phyloP scores from a whole-genome alignment of 352 stramenopile species.

The Phytophthora kernoviae region DNA sequence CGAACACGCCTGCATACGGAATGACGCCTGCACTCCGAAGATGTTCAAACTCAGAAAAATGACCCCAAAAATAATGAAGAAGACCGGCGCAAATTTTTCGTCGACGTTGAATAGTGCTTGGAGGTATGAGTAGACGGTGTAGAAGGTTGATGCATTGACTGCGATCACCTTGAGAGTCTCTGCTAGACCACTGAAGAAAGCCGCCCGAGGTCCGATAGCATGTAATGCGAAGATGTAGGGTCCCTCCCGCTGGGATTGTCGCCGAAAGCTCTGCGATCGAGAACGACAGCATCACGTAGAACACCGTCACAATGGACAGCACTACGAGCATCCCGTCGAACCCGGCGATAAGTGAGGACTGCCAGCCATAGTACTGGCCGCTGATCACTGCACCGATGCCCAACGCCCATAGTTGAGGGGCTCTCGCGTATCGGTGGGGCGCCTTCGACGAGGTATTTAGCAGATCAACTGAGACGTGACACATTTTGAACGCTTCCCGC shows the following conservation, averaged over 20 bases:
- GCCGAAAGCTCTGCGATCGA: conserved; percentile 77
- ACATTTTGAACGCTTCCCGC: conserved; percentile 13
- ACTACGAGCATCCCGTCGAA: conserved; percentile 72
- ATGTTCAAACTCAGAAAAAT: conserved; percentile 70
- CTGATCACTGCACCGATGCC: conserved; percentile 44
- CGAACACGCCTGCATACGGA: conserved; percentile 66
- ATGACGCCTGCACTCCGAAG: conserved; percentile 59
- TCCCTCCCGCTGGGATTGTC: conserved; percentile 60
- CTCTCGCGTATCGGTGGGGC: conserved; percentile 60
- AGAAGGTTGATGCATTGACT: conserved; percentile 53
- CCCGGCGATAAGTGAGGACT: conserved; percentile 61
- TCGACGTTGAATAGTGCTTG: conserved; percentile 48
- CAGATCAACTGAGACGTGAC: conserved; percentile 18
- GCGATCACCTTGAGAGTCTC: conserved; percentile 73
- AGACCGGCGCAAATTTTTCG: conserved; percentile 45
- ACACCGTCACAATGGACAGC: conserved; percentile 61
- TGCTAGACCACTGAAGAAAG: conserved; percentile 63
- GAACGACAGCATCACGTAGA: conserved; percentile 77
- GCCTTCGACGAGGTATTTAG: conserved; percentile 11
- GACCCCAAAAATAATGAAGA: conserved; percentile 57
- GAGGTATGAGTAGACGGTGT: conserved; percentile 48
- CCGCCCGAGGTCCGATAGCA: conserved; percentile 45
- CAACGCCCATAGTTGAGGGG: conserved; percentile 69
- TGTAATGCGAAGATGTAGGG: conserved; percentile 78
- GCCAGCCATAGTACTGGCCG: conserved; percentile 79